These are phyloP conservation scores for Wickerhamomyces sydowiorum DNA, from an alignment of 805 yeast species.

Conservation along the genomic window DNA sequence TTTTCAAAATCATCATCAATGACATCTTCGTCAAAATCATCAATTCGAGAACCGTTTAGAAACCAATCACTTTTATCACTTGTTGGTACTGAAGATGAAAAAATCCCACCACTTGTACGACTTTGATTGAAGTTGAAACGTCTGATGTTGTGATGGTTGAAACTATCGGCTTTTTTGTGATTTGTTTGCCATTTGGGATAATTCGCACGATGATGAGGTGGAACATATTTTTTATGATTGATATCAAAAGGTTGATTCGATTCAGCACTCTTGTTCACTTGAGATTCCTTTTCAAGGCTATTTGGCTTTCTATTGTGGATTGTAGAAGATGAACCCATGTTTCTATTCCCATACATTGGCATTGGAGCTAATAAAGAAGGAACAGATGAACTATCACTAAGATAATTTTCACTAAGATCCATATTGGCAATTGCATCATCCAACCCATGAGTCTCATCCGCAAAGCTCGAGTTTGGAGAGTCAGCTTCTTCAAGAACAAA, in stretches of 20 bases:
- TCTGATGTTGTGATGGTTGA: slow-evolving; percentile 7
- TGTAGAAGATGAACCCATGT: neutral
- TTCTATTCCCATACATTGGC: neutral
- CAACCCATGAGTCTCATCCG: neutral
- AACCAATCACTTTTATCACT: slow-evolving; percentile 27
- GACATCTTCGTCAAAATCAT: slow-evolving; percentile 9
- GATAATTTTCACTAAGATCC: slow-evolving; percentile 12
- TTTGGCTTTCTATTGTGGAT: neutral
- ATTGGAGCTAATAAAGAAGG: slow-evolving; percentile 17
- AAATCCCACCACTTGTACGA: slow-evolving; percentile 9
- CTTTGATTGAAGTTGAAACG: slow-evolving; percentile 12
- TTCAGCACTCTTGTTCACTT: neutral
- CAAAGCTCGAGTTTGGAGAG: slow-evolving; percentile 4
- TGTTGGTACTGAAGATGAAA: slow-evolving; percentile 32
- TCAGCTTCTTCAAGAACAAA: slow-evolving; percentile 33
- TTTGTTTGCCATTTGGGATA: slow-evolving; percentile 8
- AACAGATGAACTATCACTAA: slow-evolving; percentile 20
- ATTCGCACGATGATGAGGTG: slow-evolving; percentile 48
- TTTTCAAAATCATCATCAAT: slow-evolving; percentile 21
- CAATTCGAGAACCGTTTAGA: slow-evolving; percentile 7
- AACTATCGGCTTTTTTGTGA: neutral
- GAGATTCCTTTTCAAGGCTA: neutral
- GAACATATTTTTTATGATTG: slow-evolving; percentile 31
- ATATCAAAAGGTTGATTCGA: slow-evolving; percentile 1
- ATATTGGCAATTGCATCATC: neutral